Conservation (phyloP, 202 grass and related monocot genomes). For the Hordeum pubiflorum region DNA sequence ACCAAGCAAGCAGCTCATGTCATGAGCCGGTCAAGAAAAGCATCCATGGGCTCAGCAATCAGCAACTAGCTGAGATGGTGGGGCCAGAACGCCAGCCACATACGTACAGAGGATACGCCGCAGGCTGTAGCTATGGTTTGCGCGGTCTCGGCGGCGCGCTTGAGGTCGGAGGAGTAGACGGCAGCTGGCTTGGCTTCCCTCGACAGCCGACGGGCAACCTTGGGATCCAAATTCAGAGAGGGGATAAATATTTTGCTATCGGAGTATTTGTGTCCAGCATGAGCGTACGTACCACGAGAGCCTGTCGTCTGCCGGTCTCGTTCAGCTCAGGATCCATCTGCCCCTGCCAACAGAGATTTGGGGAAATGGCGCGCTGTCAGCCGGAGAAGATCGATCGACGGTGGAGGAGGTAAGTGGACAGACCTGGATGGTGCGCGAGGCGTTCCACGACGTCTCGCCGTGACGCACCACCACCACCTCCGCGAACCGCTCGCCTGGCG, state of each 20-base stretch:
- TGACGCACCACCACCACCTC: slow-evolving; percentile 9
- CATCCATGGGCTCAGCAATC: neutral
- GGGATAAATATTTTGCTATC: neutral
- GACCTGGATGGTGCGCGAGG: slow-evolving; percentile 53
- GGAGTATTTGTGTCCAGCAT: neutral
- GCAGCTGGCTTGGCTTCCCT: slow-evolving; percentile 51
- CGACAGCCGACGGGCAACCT: slow-evolving; percentile 52
- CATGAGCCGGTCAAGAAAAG: neutral
- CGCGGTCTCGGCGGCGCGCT: slow-evolving; percentile 62
- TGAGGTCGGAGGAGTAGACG: slow-evolving; percentile 63
- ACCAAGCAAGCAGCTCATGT: neutral
- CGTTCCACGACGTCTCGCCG: slow-evolving; percentile 28
- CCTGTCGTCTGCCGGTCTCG: slow-evolving; percentile 56
- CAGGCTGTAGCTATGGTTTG: slow-evolving; percentile 45
- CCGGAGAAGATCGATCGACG: neutral
- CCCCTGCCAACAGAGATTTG: slow-evolving; percentile 25
- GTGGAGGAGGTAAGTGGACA: neutral
- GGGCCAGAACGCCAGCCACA: neutral
- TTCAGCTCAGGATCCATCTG: slow-evolving; percentile 73
- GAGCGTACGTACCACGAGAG: slow-evolving; percentile 34
- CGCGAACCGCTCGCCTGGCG: neutral
- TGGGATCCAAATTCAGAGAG: neutral
- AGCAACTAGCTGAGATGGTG: neutral
- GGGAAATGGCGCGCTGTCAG: neutral
- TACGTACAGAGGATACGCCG: slow-evolving; percentile 37